Evolutionary conservation across 2,329 filamentous ascomycete species (phyloP), one percentile per base, ranked within the genome.

Genomic region (Teratosphaeria viscida): DNA sequence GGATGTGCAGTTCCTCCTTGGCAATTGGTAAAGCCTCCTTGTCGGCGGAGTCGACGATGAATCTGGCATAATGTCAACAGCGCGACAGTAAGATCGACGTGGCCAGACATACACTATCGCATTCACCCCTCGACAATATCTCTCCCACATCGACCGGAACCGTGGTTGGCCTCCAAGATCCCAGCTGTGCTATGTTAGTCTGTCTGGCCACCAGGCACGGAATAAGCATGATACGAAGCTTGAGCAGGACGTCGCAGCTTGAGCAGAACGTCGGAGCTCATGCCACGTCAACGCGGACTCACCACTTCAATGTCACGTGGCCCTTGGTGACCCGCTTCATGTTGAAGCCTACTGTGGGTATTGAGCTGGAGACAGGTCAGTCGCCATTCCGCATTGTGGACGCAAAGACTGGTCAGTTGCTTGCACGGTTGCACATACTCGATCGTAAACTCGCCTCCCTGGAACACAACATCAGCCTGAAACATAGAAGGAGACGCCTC

Each of bases 81-180:
- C 12, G 11, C 27, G 8, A 27, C 16, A 54, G n/a, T 23, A 26
- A 16, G 2, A 29, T 23, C 47, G 14, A 16, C 43, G 19, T 59
- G 60, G 52, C 27, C 16, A 27, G 55, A 67, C 81, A 74, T 81
- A 87, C 83, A 99, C 89, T 68, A 99, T 96, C 67, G 92, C 92
- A 77, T 95, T 96, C 67, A 97, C 94, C 57, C 91, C 94, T 64
- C 92, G 90, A 77, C 94, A 97, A 76, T 99, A 99, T 71, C 94
- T 83, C 80, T 99, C 94, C 94, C 94, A 99, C 94, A 99, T 99
- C 67, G 90, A 89, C 71, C 94, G 89, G 79, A 97, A 99, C 66
- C 92, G 85, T 68, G 94, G 92, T 77, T 99, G 94, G 58, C 94
- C 94, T 68, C 94, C 94, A 65, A 99, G 85, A 78, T 99, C 94